phyloP scores from a whole-genome alignment of 2,329 filamentous ascomycete species.

The Zarea fungicola region DNA sequence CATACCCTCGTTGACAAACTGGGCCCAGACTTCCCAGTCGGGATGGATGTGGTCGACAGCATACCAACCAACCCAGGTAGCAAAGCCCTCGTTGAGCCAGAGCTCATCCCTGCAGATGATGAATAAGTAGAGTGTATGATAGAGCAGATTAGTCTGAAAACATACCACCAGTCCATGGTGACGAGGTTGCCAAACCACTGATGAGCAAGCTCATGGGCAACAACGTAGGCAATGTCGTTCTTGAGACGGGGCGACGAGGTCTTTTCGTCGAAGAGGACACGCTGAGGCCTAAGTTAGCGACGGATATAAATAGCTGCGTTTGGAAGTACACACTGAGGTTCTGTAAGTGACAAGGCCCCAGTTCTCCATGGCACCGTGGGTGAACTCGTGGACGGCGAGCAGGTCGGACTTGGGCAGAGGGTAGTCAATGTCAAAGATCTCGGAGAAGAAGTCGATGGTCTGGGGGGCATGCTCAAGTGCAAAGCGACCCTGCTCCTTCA shows the following conservation, averaged over 20 bases:
- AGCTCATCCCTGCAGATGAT: slow-evolving; percentile 61
- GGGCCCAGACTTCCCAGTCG: slow-evolving; percentile 96
- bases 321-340: slow-evolving; percentile 51
- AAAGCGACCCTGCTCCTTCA: slow-evolving; percentile 86
- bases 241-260: slow-evolving; percentile 86
- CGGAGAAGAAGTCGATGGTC: slow-evolving; percentile 94
- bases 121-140: background rate
- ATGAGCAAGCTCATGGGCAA: slow-evolving; percentile 95
- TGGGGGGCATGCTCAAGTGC: slow-evolving; percentile 88
- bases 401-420: slow-evolving; percentile 89
- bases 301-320: too few species aligned
- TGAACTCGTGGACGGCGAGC: slow-evolving; percentile 90
- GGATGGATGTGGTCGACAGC: slow-evolving; percentile 88
- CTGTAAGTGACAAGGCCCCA: slow-evolving; percentile 96
- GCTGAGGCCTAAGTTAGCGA: slow-evolving; percentile 27
- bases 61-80: slow-evolving; percentile 96
- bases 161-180: slow-evolving; percentile 87
- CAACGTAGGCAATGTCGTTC: slow-evolving; percentile 92
- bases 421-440: slow-evolving; percentile 90
- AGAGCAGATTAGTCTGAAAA: background rate
- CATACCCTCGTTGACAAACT: slow-evolving; percentile 93
- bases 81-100: slow-evolving; percentile 95
- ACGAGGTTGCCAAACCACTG: slow-evolving; percentile 96
- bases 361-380: slow-evolving; percentile 83
- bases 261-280: slow-evolving; percentile 91